Base-by-base conservation (phyloP, 2,329 filamentous ascomycete genomes). In the Cordyceps javanica region DNA sequence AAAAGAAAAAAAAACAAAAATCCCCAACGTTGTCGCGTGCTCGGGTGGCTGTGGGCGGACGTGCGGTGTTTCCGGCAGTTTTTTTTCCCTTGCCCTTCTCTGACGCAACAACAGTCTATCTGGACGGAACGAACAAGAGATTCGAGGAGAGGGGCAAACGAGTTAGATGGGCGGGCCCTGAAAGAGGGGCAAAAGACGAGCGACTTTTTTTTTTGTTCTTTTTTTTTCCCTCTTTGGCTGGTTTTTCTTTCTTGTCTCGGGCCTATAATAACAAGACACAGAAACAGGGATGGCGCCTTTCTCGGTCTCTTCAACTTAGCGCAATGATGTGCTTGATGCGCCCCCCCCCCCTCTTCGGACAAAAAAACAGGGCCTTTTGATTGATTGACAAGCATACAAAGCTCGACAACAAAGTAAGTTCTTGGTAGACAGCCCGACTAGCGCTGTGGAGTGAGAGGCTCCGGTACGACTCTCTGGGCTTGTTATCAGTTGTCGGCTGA, bases 21-120 rank as follows among this genome's bases (percentile, higher is more conserved):
- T 9, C n/a, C 23, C 7, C 7, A 32, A 21, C 9, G 30, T 30
- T 46, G 52, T 55, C 52, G 52, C 52, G 52, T 55, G 52, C 52
- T 46, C n/a, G 21, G 11, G 52, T 55, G 52, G 52, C 52, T 46
- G 52, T 25, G 30, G 13, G 30, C n/a, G 48, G 49, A 23, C 34
- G 30, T 36, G 52, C 39, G 52, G 39, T 55, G 52, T 55, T 55
- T 55, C 45, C 30, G 41, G 52, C 52, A 55, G 38, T 44, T 54
- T 46, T 55, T 46, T 46, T 32, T 25, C 9, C 7, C 13, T 21
- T 28, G 6, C 14, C 8, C 9, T 16, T 11, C 50, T 46, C 41
- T 55, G 52, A 55, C 42, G 52, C 52, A 55, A 46, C 26, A 19
- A 52, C 16, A 41, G 25, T 26, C 16, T 39, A 51, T 54, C 51